Evolutionary conservation across 2,329 filamentous ascomycete species (phyloP).

Genomic region (Ceratocystis eucalypticola): DNA sequence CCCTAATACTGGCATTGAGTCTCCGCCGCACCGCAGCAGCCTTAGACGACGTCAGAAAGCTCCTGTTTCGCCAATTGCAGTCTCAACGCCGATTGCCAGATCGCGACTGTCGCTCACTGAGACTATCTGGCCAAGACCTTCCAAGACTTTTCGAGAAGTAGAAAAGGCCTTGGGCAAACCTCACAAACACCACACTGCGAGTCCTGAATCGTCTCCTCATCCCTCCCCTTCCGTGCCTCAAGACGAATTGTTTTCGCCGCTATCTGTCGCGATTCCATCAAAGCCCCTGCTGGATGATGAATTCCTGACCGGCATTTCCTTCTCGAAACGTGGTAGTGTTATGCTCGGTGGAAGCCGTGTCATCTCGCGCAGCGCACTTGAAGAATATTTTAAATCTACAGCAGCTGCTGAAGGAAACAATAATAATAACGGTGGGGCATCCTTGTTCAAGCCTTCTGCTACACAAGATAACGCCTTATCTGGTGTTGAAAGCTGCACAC

Average conservation of each 20-base stretch:
- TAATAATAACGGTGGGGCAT: background rate
- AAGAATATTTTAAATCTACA: constrained; percentile 11
- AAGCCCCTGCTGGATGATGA: constrained; percentile 45
- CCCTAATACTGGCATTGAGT: background rate
- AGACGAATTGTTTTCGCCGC: constrained; percentile 32
- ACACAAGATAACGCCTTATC: background rate
- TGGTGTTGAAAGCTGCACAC: background rate
- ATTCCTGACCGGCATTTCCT: constrained; percentile 42
- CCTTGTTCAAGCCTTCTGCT: background rate
- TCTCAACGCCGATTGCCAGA: constrained; percentile 2
- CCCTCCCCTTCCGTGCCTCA: background rate
- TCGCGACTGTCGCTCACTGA: constrained; percentile 16
- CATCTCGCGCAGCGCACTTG: constrained; percentile 15
- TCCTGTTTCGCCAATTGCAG: background rate
- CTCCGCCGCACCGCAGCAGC: background rate
- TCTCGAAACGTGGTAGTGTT: constrained; percentile 51
- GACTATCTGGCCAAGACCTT: constrained; percentile 15
- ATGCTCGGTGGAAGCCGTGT: constrained; percentile 26
- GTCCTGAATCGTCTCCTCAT: background rate
- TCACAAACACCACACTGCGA: background rate
- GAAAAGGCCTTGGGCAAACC: constrained; percentile 17
- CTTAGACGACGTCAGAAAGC: background rate
- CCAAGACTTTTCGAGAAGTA: constrained; percentile 6
- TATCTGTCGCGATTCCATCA: constrained; percentile 44
- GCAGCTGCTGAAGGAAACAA: background rate